These are phyloP conservation scores for Anthostomella pinea DNA, from an alignment of 2,329 filamentous ascomycete species.

Conservation along the genomic window DNA sequence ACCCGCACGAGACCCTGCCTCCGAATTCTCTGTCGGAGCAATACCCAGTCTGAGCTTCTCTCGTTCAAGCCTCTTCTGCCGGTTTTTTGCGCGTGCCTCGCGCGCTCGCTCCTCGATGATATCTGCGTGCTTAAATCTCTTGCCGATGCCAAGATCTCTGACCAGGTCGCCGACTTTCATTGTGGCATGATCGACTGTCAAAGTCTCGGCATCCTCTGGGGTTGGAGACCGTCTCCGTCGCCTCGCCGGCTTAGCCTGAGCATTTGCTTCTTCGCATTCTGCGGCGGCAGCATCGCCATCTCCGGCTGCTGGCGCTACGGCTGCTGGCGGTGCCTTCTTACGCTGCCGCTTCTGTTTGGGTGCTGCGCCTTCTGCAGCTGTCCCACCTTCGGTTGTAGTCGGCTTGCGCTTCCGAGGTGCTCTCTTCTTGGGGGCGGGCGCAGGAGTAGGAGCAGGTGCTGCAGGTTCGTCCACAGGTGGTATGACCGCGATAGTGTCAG, in stretches of 20 bases:
- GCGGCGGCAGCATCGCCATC: conserved; percentile 22
- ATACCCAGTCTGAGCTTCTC: conserved; percentile 35
- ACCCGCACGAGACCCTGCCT: conserved; percentile 13
- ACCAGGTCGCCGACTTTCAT: conserved; percentile 73
- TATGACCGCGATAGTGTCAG: conserved; percentile 15
- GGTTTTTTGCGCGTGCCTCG: conserved; percentile 33
- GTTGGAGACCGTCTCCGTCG: conserved; percentile 48
- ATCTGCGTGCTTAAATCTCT: conserved; percentile 71
- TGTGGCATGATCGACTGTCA: conserved; percentile 61
- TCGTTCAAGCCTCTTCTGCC: conserved; percentile 37
- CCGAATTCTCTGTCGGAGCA: conserved; percentile 17
- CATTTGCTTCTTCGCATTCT: too few relatives aligned
- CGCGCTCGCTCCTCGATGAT: conserved; percentile 68
- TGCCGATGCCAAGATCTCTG: conserved; percentile 67
- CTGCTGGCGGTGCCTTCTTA: conserved; percentile 19
- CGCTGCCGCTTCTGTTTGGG: conserved; percentile 33
- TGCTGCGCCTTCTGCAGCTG: conserved; percentile 13
- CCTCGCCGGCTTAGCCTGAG: conserved; percentile 18
- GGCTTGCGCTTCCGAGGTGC: conserved; percentile 27
- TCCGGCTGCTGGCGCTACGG: conserved; percentile 12
- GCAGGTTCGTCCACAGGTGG: conserved; percentile 2
- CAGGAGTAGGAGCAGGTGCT: conserved; percentile 2
- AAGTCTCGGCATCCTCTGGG: conserved; percentile 61
- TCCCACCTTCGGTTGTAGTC: conserved; percentile 10
- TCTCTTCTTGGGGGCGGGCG: conserved; percentile 21